phyloP scores from a whole-genome alignment of 2,329 filamentous ascomycete genomes.

The Penicillium brasilianum region DNA sequence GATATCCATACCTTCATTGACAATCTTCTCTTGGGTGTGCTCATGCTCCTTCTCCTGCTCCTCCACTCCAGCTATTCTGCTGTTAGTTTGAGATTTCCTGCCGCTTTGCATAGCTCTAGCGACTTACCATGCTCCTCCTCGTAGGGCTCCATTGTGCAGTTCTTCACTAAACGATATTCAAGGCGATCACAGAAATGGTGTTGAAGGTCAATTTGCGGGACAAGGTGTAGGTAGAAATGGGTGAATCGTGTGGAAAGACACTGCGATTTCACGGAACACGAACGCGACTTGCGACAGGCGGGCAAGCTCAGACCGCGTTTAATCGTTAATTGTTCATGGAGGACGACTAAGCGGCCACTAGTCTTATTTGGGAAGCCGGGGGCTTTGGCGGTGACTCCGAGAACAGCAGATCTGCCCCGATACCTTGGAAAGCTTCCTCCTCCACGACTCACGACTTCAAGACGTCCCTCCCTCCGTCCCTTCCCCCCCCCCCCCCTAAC shows the following conservation, averaged over 20 bases:
- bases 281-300: slow-evolving; percentile 15
- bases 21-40: slow-evolving; percentile 80
- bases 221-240: slow-evolving; percentile 9
- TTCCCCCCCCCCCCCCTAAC: slow-evolving; percentile 2
- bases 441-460: neutral
- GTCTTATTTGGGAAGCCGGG: slow-evolving; percentile 18
- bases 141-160: slow-evolving; percentile 40
- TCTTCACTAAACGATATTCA: neutral
- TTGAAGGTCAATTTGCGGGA: neutral
- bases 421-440: slow-evolving; percentile 6
- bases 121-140: slow-evolving; percentile 39
- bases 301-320: slow-evolving; percentile 39
- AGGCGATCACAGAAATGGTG: slow-evolving; percentile 6
- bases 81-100: slow-evolving; percentile 31
- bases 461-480: slow-evolving; percentile 9
- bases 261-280: slow-evolving; percentile 23
- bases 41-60: slow-evolving; percentile 63
- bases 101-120: slow-evolving; percentile 13
- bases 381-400: slow-evolving; percentile 33
- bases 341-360: slow-evolving; percentile 28
- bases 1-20: slow-evolving; percentile 77
- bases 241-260: slow-evolving; percentile 5
- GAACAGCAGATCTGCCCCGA: slow-evolving; percentile 9
- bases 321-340: slow-evolving; percentile 33
- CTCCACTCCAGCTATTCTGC: slow-evolving; percentile 35